These are phyloP conservation scores for Neurospora sp. DNA, from an alignment of 495 filamentous ascomycete genomes.

Conservation along the genomic window DNA sequence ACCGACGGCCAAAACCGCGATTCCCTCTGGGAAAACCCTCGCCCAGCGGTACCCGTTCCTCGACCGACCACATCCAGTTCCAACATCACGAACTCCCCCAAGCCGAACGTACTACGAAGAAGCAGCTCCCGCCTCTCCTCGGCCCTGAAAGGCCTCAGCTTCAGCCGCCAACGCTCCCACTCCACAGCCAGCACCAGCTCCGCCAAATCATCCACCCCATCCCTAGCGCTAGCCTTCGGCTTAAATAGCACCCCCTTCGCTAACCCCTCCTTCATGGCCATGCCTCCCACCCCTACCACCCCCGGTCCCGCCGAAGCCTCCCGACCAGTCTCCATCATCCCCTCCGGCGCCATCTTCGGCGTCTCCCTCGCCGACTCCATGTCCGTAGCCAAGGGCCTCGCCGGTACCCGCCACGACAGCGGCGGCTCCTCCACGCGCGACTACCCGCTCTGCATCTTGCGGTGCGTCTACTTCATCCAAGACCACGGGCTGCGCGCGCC, in stretches of 20 bases:
- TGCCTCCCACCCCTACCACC: not conserved
- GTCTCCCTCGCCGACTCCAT: slow-evolving; percentile 28
- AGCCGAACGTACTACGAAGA: slow-evolving; percentile 14
- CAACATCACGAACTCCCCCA: not conserved
- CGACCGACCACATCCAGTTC: slow-evolving; percentile 3
- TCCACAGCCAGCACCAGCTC: not conserved
- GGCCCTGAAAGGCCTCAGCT: slow-evolving; percentile 12
- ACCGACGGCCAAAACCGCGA: not conserved
- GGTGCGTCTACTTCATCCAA: slow-evolving; percentile 32
- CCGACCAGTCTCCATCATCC: slow-evolving; percentile 6
- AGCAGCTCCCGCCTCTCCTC: slow-evolving; percentile 24
- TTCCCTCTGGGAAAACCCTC: slow-evolving; percentile 9
- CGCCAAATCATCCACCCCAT: not conserved
- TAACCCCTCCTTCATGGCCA: not conserved
- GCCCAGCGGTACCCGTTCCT: slow-evolving; percentile 3
- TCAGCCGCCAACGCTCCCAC: slow-evolving; percentile 1
- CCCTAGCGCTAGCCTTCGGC: not conserved
- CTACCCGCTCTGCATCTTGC: slow-evolving; percentile 34
- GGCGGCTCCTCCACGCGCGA: slow-evolving; percentile 27
- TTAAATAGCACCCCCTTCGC: not conserved
- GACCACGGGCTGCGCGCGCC: slow-evolving; percentile 24
- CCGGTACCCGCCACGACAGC: slow-evolving; percentile 25
- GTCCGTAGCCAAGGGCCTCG: slow-evolving; percentile 27
- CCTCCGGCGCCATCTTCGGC: slow-evolving; percentile 25
- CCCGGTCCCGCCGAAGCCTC: not conserved